These are phyloP conservation scores for Lichina pygmaea DNA, from an alignment of 495 filamentous ascomycete genomes.

Conservation along the genomic window DNA sequence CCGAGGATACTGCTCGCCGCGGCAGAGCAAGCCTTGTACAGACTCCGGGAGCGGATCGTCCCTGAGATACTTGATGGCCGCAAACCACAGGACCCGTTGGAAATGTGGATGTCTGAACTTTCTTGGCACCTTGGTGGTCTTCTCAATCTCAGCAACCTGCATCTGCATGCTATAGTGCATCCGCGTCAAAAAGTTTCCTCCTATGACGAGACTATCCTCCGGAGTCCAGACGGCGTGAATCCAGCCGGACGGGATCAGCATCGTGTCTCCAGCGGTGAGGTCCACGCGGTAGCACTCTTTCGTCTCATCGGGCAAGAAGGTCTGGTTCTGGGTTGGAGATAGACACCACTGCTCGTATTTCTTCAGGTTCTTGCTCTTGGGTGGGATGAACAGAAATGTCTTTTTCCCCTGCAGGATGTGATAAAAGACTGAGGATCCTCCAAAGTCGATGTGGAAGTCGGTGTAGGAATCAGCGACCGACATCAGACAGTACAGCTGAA, in stretches of 20 bases:
- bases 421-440: conserved; percentile 54
- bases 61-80: conserved; percentile 35
- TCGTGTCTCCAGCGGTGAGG: conserved; percentile 45
- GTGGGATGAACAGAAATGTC: conserved; percentile 55
- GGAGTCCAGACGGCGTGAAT: conserved; percentile 66
- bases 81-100: conserved; percentile 51
- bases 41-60: conserved; percentile 34
- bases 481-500: conserved; percentile 53
- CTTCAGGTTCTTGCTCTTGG: conserved; percentile 46
- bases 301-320: conserved; percentile 37
- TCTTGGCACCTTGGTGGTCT: conserved; percentile 38
- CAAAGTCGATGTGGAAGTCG: conserved; percentile 63
- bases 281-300: conserved; percentile 53
- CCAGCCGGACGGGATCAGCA: conserved; percentile 59
- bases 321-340: conserved; percentile 42
- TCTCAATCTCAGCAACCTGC: conserved; percentile 42
- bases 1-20: conserved; percentile 27
- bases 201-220: conserved; percentile 47
- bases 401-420: conserved; percentile 54
- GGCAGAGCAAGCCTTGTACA: conserved; percentile 27
- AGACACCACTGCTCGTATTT: conserved; percentile 59
- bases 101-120: conserved; percentile 52
- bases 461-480: conserved; percentile 58
- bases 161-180: conserved; percentile 50
- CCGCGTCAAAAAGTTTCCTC: conserved; percentile 48